Percentiles rank a stretch among this genome's conserved stretches.
phyloP scores from a whole-genome alignment of 768 basidiomycete species.

The Cystoderma amianthinum region DNA sequence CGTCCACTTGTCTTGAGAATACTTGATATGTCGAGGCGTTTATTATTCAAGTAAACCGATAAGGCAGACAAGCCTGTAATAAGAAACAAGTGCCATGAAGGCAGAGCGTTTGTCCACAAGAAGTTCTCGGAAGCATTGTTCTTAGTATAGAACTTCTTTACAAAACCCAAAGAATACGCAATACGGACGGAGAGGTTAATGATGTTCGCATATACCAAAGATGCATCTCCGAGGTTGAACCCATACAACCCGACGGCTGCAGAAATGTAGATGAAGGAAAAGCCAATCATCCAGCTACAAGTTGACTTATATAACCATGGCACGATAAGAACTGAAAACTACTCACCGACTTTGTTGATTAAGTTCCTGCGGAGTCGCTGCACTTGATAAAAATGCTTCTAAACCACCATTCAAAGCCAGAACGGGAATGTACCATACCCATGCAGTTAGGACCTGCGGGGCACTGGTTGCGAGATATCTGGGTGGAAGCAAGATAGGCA shows the following conservation, averaged over 20 bases:
- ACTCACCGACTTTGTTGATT: slow-evolving; percentile 57
- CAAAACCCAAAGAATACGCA: slow-evolving; percentile 49
- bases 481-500: slow-evolving; percentile 64
- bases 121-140: slow-evolving; percentile 10
- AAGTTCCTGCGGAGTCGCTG: slow-evolving; percentile 62
- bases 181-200: slow-evolving; percentile 59
- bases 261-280: slow-evolving; percentile 62
- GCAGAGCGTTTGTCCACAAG: slow-evolving; percentile 17
- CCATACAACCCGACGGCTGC: slow-evolving; percentile 41
- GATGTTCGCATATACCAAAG: slow-evolving; percentile 74
- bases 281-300: slow-evolving; percentile 68
- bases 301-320: slow-evolving; percentile 3
- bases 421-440: slow-evolving; percentile 85
- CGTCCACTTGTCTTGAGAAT: slow-evolving; percentile 15
- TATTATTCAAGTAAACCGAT: slow-evolving; percentile 18
- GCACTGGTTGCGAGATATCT: slow-evolving; percentile 75
- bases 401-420: slow-evolving; percentile 87
- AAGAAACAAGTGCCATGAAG: slow-evolving; percentile 13
- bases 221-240: slow-evolving; percentile 51
- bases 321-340: background rate
- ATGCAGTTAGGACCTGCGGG: slow-evolving; percentile 66
- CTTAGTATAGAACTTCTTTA: slow-evolving; percentile 35
- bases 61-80: slow-evolving; percentile 15
- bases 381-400: slow-evolving; percentile 86
- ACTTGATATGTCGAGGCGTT: slow-evolving; percentile 11